Percentiles rank a stretch among this genome's conserved stretches.
phyloP scores from a whole-genome alignment of 352 stramenopile genomes.

The Phytophthora pseudosyringae region DNA sequence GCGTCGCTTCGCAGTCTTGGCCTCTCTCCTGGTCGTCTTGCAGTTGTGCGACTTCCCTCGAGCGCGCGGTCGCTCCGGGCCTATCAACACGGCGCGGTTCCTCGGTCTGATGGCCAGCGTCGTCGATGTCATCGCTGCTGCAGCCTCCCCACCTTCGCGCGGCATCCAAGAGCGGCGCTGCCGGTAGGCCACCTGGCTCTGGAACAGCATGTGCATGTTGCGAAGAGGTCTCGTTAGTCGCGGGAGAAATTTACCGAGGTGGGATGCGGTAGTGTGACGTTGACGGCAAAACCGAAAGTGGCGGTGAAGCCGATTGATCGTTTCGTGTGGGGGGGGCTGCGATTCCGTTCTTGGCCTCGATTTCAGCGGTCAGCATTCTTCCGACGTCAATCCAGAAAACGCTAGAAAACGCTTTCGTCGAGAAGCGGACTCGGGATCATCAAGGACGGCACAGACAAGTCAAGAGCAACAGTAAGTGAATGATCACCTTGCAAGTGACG shows the following conservation, averaged over 20 bases:
- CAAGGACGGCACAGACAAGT: neutral
- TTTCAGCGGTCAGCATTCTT: constrained; percentile 13
- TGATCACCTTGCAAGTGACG: too few species aligned
- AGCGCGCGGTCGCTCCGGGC: constrained; percentile 1
- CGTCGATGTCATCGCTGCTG: neutral
- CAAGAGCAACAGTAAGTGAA: neutral
- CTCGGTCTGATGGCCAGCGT: neutral
- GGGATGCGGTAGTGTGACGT: constrained; percentile 6
- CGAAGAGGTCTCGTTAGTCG: constrained; percentile 1
- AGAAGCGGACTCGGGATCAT: neutral
- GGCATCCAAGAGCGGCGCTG: constrained; percentile 26
- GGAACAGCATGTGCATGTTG: constrained; percentile 41
- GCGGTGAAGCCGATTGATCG: neutral
- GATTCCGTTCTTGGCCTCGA: neutral
- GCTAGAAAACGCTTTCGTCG: neutral
- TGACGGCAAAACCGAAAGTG: constrained; percentile 22
- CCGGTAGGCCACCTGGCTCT: constrained; percentile 26
- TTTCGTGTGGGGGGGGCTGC: neutral
- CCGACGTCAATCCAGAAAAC: constrained; percentile 19
- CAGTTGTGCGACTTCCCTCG: constrained; percentile 27
- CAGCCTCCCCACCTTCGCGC: constrained; percentile 4
- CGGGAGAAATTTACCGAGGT: neutral
- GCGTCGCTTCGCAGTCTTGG: neutral
- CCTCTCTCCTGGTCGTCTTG: constrained; percentile 6
- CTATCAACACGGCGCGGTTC: neutral